Conservation (phyloP, 1,284 basidiomycete genomes). For the Ustilago xerochloae region DNA sequence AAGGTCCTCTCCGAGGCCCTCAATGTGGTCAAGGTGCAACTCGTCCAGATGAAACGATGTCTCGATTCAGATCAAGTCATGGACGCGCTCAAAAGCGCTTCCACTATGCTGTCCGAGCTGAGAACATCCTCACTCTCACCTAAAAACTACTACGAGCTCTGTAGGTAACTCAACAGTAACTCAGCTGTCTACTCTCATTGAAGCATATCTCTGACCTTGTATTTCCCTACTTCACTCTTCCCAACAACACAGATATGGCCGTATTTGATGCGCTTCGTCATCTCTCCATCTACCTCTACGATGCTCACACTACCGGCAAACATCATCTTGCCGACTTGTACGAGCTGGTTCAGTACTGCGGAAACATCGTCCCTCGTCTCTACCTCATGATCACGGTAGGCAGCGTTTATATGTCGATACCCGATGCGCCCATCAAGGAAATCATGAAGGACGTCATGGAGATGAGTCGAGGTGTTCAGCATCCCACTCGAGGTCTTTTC, state of each 20-base stretch:
- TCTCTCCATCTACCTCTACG: constrained; percentile 66
- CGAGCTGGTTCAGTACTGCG: constrained; percentile 68
- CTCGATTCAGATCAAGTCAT: constrained; percentile 66
- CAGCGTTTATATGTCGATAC: constrained; percentile 68
- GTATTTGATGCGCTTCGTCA: constrained; percentile 66
- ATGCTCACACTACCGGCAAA: constrained; percentile 63
- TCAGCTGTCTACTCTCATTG: neutral
- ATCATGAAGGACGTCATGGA: constrained; percentile 69
- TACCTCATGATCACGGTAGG: constrained; percentile 69
- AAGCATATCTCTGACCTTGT: constrained; percentile 1
- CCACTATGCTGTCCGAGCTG: constrained; percentile 66
- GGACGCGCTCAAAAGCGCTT: constrained; percentile 67
- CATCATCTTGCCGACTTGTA: constrained; percentile 68
- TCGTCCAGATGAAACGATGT: constrained; percentile 66
- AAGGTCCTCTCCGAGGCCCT: constrained; percentile 65
- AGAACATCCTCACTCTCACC: constrained; percentile 63
- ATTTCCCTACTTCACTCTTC: neutral
- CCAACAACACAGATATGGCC: constrained; percentile 59
- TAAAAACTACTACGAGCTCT: constrained; percentile 67
- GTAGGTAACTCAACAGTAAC: constrained; percentile 24
- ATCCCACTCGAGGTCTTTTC: constrained; percentile 67
- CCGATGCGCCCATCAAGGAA: constrained; percentile 67
- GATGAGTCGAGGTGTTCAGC: constrained; percentile 67
- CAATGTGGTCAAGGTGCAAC: constrained; percentile 66
- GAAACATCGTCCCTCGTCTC: constrained; percentile 67